phyloP scores from a whole-genome alignment of 2,329 filamentous ascomycete species.

The Thielaviopsis populi region DNA sequence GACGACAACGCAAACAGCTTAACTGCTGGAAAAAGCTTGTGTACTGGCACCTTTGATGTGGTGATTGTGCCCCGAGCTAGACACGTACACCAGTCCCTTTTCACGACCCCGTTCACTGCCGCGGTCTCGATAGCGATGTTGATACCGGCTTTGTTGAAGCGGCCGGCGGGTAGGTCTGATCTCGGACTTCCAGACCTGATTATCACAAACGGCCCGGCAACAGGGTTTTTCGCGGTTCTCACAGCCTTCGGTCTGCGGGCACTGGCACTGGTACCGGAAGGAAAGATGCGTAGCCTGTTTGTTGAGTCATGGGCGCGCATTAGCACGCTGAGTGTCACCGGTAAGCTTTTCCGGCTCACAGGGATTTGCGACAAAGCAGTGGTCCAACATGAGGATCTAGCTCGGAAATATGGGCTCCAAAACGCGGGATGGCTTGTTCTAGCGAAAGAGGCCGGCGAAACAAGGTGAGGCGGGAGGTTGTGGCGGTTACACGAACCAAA shows the following conservation, averaged over 20 bases:
- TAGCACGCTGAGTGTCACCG: constrained; percentile 67
- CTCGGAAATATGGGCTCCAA: constrained; percentile 27
- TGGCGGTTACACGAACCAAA: not conserved
- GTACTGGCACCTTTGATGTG: constrained; percentile 44
- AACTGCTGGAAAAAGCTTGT: not conserved
- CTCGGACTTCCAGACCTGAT: constrained; percentile 53
- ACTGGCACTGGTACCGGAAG: constrained; percentile 29
- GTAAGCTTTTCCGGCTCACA: constrained; percentile 51
- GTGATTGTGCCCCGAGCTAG: constrained; percentile 60
- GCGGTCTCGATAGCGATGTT: constrained; percentile 50
- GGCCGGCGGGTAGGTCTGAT: constrained; percentile 19
- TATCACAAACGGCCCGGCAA: constrained; percentile 77
- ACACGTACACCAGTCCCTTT: constrained; percentile 63
- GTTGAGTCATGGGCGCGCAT: constrained; percentile 89
- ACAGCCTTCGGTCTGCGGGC: constrained; percentile 36
- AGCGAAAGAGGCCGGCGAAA: not conserved
- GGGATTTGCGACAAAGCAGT: constrained; percentile 61
- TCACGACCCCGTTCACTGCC: constrained; percentile 55
- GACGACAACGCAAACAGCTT: not conserved
- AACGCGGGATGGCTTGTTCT: constrained; percentile 15
- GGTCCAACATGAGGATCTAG: constrained; percentile 63
- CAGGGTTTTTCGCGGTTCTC: constrained; percentile 58
- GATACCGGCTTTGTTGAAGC: constrained; percentile 37
- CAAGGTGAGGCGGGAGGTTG: too few species aligned
- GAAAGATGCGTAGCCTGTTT: constrained; percentile 61